Percentiles rank a stretch among this genome's conserved stretches.
These are phyloP conservation scores for Cordyceps pruinosa DNA, from an alignment of 2,329 filamentous ascomycete species.

Conservation along the genomic window DNA sequence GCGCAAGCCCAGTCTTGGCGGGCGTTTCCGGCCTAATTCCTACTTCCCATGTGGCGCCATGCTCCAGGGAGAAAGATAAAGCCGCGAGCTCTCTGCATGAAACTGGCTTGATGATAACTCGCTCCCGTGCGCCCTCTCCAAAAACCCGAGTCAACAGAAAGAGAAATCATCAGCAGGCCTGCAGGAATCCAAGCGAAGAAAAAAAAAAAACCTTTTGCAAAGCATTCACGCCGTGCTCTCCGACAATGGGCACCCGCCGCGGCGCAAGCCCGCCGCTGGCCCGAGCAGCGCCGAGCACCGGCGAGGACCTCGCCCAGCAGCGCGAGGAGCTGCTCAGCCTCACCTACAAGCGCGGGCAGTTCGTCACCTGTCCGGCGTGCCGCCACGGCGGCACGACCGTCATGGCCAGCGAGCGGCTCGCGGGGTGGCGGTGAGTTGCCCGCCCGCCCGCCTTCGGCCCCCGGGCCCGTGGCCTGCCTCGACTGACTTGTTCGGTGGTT, in stretches of 20 bases:
- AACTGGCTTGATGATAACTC: too few species aligned
- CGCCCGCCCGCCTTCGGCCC: too few species aligned
- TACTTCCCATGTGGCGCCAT: neutral
- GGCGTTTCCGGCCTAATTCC: neutral
- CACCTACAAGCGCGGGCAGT: conserved; percentile 12
- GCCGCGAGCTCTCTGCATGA: too few species aligned
- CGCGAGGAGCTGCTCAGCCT: conserved; percentile 6
- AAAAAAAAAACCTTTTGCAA: too few species aligned
- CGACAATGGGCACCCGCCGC: neutral
- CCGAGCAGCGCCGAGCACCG: neutral
- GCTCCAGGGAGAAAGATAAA: too few species aligned
- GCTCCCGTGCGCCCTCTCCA: too few species aligned
- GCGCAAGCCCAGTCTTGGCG: conserved; percentile 3
- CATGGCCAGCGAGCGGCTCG: conserved; percentile 10
- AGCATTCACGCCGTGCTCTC: neutral
- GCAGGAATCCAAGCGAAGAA: too few species aligned
- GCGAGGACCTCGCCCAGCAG: neutral
- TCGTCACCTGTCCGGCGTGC: conserved; percentile 13
- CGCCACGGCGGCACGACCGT: conserved; percentile 13
- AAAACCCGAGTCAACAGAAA: neutral
- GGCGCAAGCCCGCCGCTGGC: neutral
- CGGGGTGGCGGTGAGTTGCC: conserved; percentile 12
- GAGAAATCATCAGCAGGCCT: neutral
- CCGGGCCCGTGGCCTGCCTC: too few species aligned
- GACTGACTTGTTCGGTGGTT: neutral